Percentiles rank a stretch among this genome's conserved stretches.
These are phyloP conservation scores for Ascosphaera aggregata DNA, from an alignment of 2,329 filamentous ascomycete genomes.

Conservation along the genomic window DNA sequence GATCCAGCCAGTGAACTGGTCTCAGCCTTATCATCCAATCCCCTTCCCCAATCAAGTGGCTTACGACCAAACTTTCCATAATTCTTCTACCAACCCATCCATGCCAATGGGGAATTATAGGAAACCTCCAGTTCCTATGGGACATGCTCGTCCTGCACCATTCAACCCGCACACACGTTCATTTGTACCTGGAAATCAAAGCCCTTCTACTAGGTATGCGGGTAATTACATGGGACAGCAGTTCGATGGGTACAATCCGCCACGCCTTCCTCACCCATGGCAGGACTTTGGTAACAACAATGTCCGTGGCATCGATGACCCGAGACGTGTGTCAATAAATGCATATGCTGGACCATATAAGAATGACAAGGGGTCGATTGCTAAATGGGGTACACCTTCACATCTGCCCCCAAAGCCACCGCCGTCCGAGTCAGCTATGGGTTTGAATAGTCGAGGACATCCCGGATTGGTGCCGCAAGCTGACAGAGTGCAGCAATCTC, in stretches of 20 bases:
- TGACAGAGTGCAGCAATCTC: too few species aligned
- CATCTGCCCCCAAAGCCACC: constrained; percentile 27
- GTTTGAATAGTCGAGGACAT: too few species aligned
- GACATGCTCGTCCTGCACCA: constrained; percentile 57
- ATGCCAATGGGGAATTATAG: too few species aligned
- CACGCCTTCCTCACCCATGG: constrained; percentile 10
- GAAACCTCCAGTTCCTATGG: constrained; percentile 66
- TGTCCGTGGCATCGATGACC: not conserved
- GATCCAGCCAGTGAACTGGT: too few species aligned
- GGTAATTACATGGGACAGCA: too few species aligned
- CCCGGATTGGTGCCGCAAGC: too few species aligned
- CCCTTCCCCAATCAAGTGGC: too few species aligned
- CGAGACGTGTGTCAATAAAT: not conserved
- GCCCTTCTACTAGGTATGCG: constrained; percentile 12
- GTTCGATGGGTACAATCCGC: too few species aligned
- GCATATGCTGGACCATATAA: not conserved
- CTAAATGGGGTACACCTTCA: constrained; percentile 27
- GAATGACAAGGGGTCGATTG: constrained; percentile 15
- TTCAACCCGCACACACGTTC: constrained; percentile 92
- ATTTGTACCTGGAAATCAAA: constrained; percentile 46
- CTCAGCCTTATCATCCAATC: too few species aligned
- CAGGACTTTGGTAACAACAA: constrained; percentile 12
- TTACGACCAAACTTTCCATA: too few species aligned
- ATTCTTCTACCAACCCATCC: too few species aligned
- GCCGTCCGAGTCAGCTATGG: constrained; percentile 21